These are phyloP conservation scores for Aspergillus ibericus DNA, from an alignment of 2,329 filamentous ascomycete species.

Conservation along the genomic window DNA sequence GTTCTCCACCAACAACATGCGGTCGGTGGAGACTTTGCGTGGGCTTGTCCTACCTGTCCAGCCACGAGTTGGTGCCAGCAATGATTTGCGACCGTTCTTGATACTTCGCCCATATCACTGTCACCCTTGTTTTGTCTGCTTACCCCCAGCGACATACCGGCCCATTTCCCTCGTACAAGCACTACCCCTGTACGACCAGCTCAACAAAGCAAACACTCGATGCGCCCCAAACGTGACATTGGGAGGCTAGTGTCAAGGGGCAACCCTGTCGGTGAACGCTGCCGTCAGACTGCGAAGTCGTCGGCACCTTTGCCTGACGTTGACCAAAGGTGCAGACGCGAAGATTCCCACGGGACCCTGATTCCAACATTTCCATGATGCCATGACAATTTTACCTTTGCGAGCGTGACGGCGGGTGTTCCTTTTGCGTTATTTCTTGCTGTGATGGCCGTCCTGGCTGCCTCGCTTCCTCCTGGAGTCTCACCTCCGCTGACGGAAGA, in stretches of 20 bases:
- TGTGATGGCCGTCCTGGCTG: neutral
- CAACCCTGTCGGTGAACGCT: neutral
- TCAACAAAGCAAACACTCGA: neutral
- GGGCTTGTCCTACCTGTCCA: neutral
- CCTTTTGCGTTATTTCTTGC: neutral
- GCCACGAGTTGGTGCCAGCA: neutral
- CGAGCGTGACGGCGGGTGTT: neutral
- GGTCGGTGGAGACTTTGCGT: neutral
- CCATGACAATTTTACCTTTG: neutral
- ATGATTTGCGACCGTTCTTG: neutral
- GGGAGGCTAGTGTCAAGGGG: neutral
- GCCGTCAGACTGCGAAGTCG: neutral
- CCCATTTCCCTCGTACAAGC: neutral
- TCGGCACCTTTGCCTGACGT: neutral
- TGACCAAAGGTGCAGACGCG: neutral
- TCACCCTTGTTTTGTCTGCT: neutral
- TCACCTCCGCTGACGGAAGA: constrained; percentile 39
- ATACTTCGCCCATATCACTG: neutral
- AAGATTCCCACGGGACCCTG: neutral
- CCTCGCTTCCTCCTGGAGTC: constrained; percentile 20
- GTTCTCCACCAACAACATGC: neutral
- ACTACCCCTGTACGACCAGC: neutral
- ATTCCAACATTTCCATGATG: neutral
- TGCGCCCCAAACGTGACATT: neutral
- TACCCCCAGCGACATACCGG: neutral